These are phyloP conservation scores for Tubosaeta brunneosetosa DNA, from an alignment of 768 basidiomycete species.

Conservation along the genomic window DNA sequence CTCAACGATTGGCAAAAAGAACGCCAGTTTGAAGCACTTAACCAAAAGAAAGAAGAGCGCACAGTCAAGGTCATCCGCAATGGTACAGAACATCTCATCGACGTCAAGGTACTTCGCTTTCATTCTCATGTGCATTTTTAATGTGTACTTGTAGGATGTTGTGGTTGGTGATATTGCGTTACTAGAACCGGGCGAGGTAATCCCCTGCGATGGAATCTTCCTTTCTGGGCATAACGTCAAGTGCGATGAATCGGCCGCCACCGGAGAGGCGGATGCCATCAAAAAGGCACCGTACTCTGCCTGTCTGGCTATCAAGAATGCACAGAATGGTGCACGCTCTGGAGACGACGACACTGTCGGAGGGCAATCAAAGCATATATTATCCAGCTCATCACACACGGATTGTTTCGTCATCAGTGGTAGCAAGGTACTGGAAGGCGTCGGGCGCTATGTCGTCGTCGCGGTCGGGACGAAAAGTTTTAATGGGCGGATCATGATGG, in stretches of 20 bases:
- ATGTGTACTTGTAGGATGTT: conserved; percentile 55
- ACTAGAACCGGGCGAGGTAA: conserved; percentile 91
- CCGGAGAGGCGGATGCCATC: conserved; percentile 95
- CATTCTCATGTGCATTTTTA: not conserved
- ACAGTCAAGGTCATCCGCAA: conserved; percentile 78
- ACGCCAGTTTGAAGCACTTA: conserved; percentile 86
- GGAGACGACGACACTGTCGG: conserved; percentile 23
- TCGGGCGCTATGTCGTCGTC: conserved; percentile 88
- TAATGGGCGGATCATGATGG: conserved; percentile 97
- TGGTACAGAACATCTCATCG: conserved; percentile 65
- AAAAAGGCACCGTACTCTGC: conserved; percentile 80
- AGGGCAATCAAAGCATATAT: conserved; percentile 13
- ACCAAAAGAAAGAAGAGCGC: conserved; percentile 94
- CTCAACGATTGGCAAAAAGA: conserved; percentile 99
- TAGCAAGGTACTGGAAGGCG: conserved; percentile 90
- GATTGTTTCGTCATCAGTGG: conserved; percentile 94
- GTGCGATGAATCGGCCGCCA: conserved; percentile 95
- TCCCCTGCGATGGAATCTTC: conserved; percentile 96
- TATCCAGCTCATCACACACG: conserved; percentile 44
- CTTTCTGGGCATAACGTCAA: conserved; percentile 87
- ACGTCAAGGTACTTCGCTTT: conserved; percentile 61
- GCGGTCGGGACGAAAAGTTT: conserved; percentile 91
- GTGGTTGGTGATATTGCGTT: conserved; percentile 92
- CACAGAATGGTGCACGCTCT: conserved; percentile 17
- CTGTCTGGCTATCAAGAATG: conserved; percentile 50